Percentiles rank a stretch among this genome's conserved stretches.
phyloP scores from a whole-genome alignment of 1,284 basidiomycete species.

The Heterobasidion parviporum region DNA sequence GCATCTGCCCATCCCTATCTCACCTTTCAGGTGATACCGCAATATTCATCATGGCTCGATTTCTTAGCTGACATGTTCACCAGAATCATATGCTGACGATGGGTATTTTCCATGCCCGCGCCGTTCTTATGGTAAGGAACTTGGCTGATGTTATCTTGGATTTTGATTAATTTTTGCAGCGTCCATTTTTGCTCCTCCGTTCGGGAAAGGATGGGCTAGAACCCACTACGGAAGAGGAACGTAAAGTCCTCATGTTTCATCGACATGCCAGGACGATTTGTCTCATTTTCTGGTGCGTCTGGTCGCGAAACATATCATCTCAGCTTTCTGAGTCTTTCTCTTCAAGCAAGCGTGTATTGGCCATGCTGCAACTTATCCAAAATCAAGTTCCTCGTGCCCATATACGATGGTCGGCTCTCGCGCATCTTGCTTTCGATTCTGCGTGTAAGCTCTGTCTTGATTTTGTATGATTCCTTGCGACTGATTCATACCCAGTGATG shows the following conservation, averaged over 20 bases:
- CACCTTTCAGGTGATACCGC: slow-evolving; percentile 10
- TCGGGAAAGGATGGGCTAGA: slow-evolving; percentile 2
- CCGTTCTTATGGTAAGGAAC: slow-evolving; percentile 6
- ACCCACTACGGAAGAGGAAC: slow-evolving; percentile 5
- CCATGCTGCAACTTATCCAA: slow-evolving; percentile 4
- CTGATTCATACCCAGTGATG: slow-evolving; percentile 7
- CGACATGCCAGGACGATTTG: slow-evolving; percentile 11
- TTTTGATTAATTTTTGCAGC: slow-evolving; percentile 4
- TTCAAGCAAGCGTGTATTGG: slow-evolving; percentile 1
- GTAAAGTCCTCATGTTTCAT: slow-evolving; percentile 9
- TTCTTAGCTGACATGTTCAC: neutral
- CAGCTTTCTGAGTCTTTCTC: neutral
- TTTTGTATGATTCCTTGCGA: neutral
- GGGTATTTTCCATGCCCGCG: slow-evolving; percentile 5
- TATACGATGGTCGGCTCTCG: slow-evolving; percentile 7
- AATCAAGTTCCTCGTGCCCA: slow-evolving; percentile 1
- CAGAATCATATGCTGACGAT: slow-evolving; percentile 12
- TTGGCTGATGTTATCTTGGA: neutral
- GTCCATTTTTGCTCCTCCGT: slow-evolving; percentile 15
- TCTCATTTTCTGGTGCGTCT: slow-evolving; percentile 9
- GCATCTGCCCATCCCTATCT: slow-evolving; percentile 13
- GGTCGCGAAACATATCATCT: neutral
- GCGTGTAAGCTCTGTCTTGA: neutral
- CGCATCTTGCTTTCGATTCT: neutral
- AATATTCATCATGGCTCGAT: neutral